Base-by-base conservation (phyloP, 1,284 basidiomycete genomes). In the Ceratobasidium sp. region DNA sequence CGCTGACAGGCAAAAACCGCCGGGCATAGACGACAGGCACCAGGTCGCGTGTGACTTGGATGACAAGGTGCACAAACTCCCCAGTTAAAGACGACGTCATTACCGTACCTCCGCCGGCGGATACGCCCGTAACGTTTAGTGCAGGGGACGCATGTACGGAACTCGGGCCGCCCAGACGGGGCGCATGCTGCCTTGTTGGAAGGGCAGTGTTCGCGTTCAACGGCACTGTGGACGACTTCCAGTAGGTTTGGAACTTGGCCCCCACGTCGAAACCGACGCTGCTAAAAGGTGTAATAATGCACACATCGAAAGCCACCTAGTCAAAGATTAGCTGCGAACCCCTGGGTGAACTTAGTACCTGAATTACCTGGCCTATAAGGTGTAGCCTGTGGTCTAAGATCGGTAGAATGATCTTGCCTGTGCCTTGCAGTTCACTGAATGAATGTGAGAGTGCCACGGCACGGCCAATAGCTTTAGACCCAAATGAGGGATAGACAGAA, bases 401-500 rank as follows among this genome's bases (percentile, higher is more conserved):
- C 1, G 97, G 97, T 7, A 96, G 87, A 18, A 91, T 90, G 81
- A 94, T 93, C 26, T 84, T 80, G 80, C 82, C 86, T 82, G 82
- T 86, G 83, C 81, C 79, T 67, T 78, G 67, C 26, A 69, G 58
- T 58, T 78, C 64, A 60, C 86, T 84, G 83, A 97, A 95, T 68
- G 94, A 88, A 1, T 91, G 91, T 2, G 97, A 93, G 44, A 97
- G 88, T 33, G 96, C 94, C 61, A 97, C 92, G 20, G 96, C 97
- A 80, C 97, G 92, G 40, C 97, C 98, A 80, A 99, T 96, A 49
- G 97, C 95, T 86, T 97, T 97, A 44, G 96, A 97, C n/a, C 98
- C 98, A 85, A 99, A 99, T 80, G 96, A 98, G 9, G 98, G 98
- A 87, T 97, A 98, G 39, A 99, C 88, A 55, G 97, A 98, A 84